Conservation (phyloP, 495 filamentous ascomycete genomes). For the Neurospora tetraspora region DNA sequence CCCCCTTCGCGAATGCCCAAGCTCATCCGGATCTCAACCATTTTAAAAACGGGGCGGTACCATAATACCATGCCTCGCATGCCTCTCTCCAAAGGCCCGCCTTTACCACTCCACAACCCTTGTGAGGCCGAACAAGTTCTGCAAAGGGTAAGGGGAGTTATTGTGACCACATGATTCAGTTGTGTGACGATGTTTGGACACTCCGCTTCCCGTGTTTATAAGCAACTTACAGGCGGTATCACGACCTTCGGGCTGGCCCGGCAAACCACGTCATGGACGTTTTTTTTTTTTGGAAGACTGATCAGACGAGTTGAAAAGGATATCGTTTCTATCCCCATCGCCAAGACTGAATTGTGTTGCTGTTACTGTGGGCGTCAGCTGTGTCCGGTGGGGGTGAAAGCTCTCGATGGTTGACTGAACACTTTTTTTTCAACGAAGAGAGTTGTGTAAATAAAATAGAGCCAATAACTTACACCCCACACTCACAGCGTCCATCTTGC, state of each 20-base stretch:
- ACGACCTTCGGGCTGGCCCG: not conserved
- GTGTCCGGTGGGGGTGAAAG: not conserved
- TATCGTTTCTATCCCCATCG: not conserved
- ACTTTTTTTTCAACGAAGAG: constrained; percentile 6
- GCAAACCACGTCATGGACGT: not conserved
- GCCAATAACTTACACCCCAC: constrained; percentile 17
- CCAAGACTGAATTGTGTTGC: not conserved
- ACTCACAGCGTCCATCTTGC: constrained; percentile 18
- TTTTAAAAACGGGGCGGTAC: not conserved
- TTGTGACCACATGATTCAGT: not conserved
- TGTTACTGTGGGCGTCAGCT: not conserved
- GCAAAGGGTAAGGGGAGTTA: not conserved
- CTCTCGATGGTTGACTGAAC: not conserved
- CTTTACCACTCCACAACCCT: not conserved
- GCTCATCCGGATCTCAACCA: not conserved
- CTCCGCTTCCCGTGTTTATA: not conserved
- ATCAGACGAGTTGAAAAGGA: not conserved
- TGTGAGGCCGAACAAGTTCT: not conserved
- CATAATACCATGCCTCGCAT: not conserved
- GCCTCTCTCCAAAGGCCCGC: not conserved
- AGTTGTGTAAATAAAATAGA: constrained; percentile 16
- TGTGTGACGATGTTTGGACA: not conserved
- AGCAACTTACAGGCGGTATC: not conserved
- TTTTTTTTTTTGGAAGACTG: not conserved
- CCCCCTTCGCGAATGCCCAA: not conserved